Base-by-base conservation (phyloP, 2,329 filamentous ascomycete species). In the Ophiocordyceps sinensis region DNA sequence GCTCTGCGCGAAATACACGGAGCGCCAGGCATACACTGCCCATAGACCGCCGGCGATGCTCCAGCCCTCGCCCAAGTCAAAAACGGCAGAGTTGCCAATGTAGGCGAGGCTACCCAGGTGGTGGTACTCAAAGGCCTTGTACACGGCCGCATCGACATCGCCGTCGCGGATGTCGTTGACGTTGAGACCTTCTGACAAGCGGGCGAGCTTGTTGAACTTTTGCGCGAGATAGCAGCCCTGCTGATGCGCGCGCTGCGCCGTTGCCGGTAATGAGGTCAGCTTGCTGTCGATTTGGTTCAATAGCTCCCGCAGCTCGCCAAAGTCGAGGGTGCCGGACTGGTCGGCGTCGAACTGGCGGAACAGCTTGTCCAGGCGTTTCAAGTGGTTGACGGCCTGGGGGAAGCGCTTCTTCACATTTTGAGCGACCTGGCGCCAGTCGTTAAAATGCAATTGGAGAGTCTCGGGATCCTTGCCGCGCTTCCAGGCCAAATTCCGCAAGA, bases 1-100 rank as follows among this genome's bases (percentile, higher is more conserved):
- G 55, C 86, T 94, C 69, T 98, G 86, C 12, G 91, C 87, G 66
- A 98, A 98, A 64, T 98, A 98, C 13, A 95, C 82, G 48, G 85
- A 88, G 46, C 91, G 71, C 91, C 91, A 98, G 29, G 94, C 76
- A 60, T 98, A 98, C 38, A 96, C 89, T 0, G 88, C 91, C 71
- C 93, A 73, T 37, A 98, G 62, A 0, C 91, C 91, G 39, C 91
- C 91, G 1, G 77, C 77, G 43, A 91, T 64, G 51, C 72, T 88
- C 68, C 82, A 73, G 1, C 86, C 88, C 36, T 80, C 75, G 8
- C 77, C 77, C 41, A 91, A 76, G 57, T 98, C 91, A 53, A 98
- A 98, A 34, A 98, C 80, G 5, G 91, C 91, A 8, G 87, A 88
- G 59, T 98, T 98, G 36, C 93, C 93, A 49, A 98, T 79, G 54